phyloP scores from a whole-genome alignment of 805 yeast species.

The Lachancea meyersii region DNA sequence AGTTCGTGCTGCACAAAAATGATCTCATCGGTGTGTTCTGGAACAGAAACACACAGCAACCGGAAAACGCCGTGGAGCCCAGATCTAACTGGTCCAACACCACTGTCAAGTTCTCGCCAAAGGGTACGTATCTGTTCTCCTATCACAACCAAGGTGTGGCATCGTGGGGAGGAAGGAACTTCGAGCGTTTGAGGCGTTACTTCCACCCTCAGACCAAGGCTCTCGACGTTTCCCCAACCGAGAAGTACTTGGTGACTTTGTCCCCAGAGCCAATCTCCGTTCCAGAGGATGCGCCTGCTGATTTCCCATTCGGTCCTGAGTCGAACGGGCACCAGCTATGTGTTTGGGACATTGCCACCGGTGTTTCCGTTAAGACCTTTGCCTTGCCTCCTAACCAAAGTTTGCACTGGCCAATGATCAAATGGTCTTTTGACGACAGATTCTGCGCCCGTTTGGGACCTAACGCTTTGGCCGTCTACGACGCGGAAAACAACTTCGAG shows the following conservation, averaged over 20 bases:
- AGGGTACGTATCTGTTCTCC: slow-evolving; percentile 82
- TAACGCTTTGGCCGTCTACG: slow-evolving; percentile 86
- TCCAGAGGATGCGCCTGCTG: slow-evolving; percentile 54
- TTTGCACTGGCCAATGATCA: slow-evolving; percentile 91
- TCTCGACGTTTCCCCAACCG: slow-evolving; percentile 88
- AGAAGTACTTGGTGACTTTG: slow-evolving; percentile 81
- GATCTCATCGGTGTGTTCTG: slow-evolving; percentile 82
- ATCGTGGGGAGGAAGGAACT: slow-evolving; percentile 89
- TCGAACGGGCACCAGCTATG: slow-evolving; percentile 91
- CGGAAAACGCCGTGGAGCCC: slow-evolving; percentile 72
- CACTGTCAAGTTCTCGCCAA: slow-evolving; percentile 85
- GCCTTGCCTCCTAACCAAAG: slow-evolving; percentile 68
- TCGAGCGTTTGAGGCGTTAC: slow-evolving; percentile 67
- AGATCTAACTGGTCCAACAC: slow-evolving; percentile 83
- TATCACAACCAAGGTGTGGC: slow-evolving; percentile 92
- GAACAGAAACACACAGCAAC: slow-evolving; percentile 66
- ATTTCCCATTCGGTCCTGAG: slow-evolving; percentile 77
- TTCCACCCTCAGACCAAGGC: slow-evolving; percentile 85
- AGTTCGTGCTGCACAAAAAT: slow-evolving; percentile 70
- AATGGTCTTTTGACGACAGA: slow-evolving; percentile 90
- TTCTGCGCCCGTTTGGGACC: slow-evolving; percentile 95
- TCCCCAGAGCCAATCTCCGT: slow-evolving; percentile 76
- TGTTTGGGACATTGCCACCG: slow-evolving; percentile 84
- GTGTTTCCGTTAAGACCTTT: slow-evolving; percentile 81
- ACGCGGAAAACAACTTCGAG: slow-evolving; percentile 63